Conservation (phyloP, 2,329 filamentous ascomycete genomes). For the Biscogniauxia sp. region DNA sequence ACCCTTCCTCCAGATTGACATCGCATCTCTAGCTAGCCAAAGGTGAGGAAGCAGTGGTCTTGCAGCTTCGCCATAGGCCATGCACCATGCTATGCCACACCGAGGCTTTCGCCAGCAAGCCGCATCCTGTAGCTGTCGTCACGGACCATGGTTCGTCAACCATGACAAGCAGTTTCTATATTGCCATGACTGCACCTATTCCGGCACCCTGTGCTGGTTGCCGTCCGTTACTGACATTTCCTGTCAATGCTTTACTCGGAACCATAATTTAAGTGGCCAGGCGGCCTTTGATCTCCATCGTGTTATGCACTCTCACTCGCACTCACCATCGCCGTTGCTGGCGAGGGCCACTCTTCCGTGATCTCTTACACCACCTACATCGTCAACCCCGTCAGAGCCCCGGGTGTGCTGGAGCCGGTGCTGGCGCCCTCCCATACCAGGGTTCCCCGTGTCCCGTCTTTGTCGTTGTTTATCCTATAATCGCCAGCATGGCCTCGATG, state of each 20-base stretch:
- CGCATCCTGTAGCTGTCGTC: background rate
- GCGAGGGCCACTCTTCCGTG: background rate
- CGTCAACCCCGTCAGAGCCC: background rate
- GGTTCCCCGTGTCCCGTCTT: background rate
- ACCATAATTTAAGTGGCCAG: background rate
- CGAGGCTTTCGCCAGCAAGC: background rate
- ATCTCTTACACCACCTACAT: background rate
- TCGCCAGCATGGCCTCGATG: background rate
- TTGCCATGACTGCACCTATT: background rate
- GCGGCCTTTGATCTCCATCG: background rate
- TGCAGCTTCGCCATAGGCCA: background rate
- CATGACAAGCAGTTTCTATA: background rate
- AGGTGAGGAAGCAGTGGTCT: background rate
- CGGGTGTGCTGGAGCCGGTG: background rate
- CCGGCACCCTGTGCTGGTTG: background rate
- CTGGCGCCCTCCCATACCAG: background rate
- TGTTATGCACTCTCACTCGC: too few relatives aligned
- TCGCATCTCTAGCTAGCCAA: background rate
- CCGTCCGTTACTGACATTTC: background rate
- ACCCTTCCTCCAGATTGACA: background rate
- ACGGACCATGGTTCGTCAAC: background rate
- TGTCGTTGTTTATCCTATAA: background rate
- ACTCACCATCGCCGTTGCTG: too few relatives aligned
- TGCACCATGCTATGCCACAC: background rate
- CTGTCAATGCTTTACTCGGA: background rate